These are phyloP conservation scores for Penicillium hordei DNA, from an alignment of 2,329 filamentous ascomycete species.

Conservation along the genomic window DNA sequence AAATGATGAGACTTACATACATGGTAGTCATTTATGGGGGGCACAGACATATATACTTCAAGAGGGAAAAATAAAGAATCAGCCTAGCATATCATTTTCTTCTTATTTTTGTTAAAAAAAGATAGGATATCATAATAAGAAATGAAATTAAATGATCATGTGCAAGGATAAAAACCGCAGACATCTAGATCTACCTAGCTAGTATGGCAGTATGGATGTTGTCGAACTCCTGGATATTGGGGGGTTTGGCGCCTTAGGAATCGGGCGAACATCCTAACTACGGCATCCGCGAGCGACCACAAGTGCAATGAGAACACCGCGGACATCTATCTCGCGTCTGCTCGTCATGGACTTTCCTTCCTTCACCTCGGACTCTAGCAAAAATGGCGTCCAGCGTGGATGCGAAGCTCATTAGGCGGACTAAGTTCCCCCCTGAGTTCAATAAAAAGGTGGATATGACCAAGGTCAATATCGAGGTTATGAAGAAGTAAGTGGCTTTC, in stretches of 20 bases:
- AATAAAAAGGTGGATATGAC: slow-evolving; percentile 94
- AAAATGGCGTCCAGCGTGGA: slow-evolving; percentile 81
- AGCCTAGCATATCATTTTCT: not conserved
- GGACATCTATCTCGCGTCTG: not conserved
- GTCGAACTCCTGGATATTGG: not conserved
- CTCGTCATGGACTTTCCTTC: not conserved
- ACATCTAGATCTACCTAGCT: not conserved
- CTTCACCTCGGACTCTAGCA: not conserved
- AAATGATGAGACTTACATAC: not conserved
- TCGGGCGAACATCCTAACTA: not conserved
- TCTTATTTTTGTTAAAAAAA: not conserved
- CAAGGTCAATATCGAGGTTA: slow-evolving; percentile 95
- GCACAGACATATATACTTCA: not conserved
- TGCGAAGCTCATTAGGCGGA: slow-evolving; percentile 83
- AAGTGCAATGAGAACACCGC: not conserved
- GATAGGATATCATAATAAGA: not conserved
- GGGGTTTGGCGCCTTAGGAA: not conserved
- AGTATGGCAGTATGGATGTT: not conserved
- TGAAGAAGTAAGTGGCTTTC: slow-evolving; percentile 75
- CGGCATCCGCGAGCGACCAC: not conserved
- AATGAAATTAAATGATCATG: not conserved
- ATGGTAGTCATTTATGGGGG: not conserved
- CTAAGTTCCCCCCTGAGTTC: slow-evolving; percentile 92
- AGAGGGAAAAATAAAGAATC: not conserved
- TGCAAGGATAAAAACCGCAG: no score